Evolutionary conservation across 2,329 filamentous ascomycete genomes (phyloP).

Genomic region (Trichoderma harzianum): DNA sequence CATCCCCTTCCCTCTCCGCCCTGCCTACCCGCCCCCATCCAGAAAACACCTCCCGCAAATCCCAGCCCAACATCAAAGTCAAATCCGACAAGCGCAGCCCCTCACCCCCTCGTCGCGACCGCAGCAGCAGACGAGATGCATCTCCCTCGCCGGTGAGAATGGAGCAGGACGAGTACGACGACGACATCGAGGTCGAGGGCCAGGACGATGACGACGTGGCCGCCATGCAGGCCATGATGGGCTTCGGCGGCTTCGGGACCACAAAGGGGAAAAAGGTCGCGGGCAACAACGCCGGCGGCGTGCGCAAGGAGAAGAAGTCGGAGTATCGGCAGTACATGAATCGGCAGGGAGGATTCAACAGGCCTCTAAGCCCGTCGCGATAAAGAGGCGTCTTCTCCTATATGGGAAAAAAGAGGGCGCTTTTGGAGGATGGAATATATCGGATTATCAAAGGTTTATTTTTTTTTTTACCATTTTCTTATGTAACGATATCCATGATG

Average conservation of each 20-base stretch:
- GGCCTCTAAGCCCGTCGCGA: constrained; percentile 62
- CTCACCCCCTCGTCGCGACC: constrained; percentile 12
- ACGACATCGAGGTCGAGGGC: constrained; percentile 32
- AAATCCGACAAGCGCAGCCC: constrained; percentile 28
- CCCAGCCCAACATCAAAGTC: constrained; percentile 30
- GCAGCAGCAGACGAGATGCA: constrained; percentile 21
- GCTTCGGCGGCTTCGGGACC: constrained; percentile 78
- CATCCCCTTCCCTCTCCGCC: constrained; percentile 27
- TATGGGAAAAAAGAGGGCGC: background rate
- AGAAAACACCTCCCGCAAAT: constrained; percentile 20
- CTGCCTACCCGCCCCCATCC: constrained; percentile 36
- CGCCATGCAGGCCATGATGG: constrained; percentile 83
- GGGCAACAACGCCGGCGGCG: constrained; percentile 79
- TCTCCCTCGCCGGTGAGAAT: constrained; percentile 8
- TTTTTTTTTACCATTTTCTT: background rate
- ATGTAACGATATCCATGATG: constrained; percentile 13
- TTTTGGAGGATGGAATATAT: background rate
- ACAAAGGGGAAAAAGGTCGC: constrained; percentile 87
- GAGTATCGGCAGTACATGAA: constrained; percentile 98
- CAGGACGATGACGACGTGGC: constrained; percentile 65
- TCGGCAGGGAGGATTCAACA: constrained; percentile 75
- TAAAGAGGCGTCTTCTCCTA: constrained; percentile 21
- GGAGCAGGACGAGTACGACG: constrained; percentile 28
- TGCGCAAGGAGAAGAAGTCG: constrained; percentile 90
- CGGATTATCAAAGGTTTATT: background rate